Conservation (phyloP, 2,329 filamentous ascomycete species). For the Elsinoe necatrix region DNA sequence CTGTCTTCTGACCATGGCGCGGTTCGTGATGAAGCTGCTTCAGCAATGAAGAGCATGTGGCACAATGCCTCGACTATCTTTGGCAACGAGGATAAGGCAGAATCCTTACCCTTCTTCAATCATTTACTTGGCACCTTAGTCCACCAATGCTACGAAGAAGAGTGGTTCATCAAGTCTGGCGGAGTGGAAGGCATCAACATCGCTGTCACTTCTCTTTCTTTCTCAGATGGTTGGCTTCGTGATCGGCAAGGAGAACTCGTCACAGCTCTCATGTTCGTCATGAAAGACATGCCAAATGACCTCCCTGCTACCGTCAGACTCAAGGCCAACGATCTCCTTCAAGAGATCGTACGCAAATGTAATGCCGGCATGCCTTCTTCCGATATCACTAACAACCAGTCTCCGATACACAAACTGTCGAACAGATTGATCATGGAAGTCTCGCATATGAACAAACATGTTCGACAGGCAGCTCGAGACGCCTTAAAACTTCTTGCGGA, state of each 20-base stretch:
- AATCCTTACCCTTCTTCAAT: constrained; percentile 73
- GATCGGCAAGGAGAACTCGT: constrained; percentile 81
- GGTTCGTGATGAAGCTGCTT: constrained; percentile 75
- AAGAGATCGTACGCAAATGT: constrained; percentile 68
- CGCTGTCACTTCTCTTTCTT: constrained; percentile 71
- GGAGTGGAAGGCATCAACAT: constrained; percentile 85
- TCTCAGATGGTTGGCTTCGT: constrained; percentile 76
- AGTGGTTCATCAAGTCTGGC: constrained; percentile 97
- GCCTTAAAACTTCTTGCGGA: constrained; percentile 75
- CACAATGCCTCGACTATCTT: constrained; percentile 71
- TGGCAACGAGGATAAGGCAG: constrained; percentile 61
- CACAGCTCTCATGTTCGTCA: constrained; percentile 86
- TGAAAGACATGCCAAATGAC: constrained; percentile 96
- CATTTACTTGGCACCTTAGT: constrained; percentile 78
- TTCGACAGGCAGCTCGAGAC: constrained; percentile 75
- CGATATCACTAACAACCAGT: constrained; percentile 60
- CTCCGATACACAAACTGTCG: constrained; percentile 66
- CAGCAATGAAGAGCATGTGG: constrained; percentile 68
- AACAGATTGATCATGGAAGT: constrained; percentile 80
- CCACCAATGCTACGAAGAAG: constrained; percentile 92
- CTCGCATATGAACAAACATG: constrained; percentile 91
- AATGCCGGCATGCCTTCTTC: constrained; percentile 73
- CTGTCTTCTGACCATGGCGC: constrained; percentile 74
- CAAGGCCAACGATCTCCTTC: constrained; percentile 73
- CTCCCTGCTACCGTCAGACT: constrained; percentile 81